Evolutionary conservation across 2,329 filamentous ascomycete species (phyloP).

Genomic region (Furcasterigmium sp.): DNA sequence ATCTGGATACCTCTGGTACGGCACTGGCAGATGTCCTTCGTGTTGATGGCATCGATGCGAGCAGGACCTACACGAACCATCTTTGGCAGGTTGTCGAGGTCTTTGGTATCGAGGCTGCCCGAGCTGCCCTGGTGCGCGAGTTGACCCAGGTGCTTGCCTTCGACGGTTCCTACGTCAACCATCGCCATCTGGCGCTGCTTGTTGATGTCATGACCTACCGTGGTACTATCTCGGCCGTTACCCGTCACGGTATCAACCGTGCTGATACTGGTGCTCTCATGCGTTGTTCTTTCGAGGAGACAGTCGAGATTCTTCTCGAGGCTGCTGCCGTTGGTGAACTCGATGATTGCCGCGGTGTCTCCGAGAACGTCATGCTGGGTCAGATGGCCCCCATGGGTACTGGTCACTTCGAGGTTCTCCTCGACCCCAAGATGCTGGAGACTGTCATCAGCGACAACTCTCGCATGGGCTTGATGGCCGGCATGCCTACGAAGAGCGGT

Average conservation of each 20-base stretch:
- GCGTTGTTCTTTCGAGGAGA: conserved; percentile 99
- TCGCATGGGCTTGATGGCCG: conserved; percentile 74
- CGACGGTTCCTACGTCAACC: conserved; percentile 98
- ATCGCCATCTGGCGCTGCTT: conserved; percentile 90
- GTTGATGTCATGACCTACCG: conserved; percentile 98
- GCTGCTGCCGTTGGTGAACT: conserved; percentile 92
- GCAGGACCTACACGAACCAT: conserved; percentile 87
- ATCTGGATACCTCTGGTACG: conserved; percentile 90
- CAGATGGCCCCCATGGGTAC: conserved; percentile 97
- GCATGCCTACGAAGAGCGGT: conserved; percentile 69
- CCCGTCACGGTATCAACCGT: conserved; percentile 96
- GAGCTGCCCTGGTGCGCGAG: conserved; percentile 80
- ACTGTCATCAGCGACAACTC: conserved; percentile 92
- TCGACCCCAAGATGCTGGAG: conserved; percentile 93
- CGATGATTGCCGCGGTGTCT: conserved; percentile 96
- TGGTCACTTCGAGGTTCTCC: conserved; percentile 87
- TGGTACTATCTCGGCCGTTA: conserved; percentile 91
- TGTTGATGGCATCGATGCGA: conserved; percentile 82
- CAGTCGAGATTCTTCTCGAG: conserved; percentile 94
- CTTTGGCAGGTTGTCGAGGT: conserved; percentile 92
- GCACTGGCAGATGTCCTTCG: conserved; percentile 77
- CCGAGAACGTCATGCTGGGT: conserved; percentile 97
- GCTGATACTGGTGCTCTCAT: conserved; percentile 97
- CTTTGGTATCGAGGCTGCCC: conserved; percentile 93
- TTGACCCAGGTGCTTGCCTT: conserved; percentile 92